Conservation (phyloP, 306 rosid species). For the Vigna radiata region DNA sequence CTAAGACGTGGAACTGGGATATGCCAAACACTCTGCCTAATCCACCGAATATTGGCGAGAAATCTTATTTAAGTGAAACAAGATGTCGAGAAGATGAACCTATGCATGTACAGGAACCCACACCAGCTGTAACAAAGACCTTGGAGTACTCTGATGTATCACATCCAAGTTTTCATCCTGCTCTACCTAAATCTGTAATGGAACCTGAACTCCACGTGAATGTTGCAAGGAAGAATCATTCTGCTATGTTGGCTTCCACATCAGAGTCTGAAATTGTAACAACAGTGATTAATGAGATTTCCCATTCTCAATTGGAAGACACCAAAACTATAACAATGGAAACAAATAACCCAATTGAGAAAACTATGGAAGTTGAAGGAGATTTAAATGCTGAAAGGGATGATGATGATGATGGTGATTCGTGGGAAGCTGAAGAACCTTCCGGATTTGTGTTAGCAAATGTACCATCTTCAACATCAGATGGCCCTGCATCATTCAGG, state of each 20-base stretch:
- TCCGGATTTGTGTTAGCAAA: conserved; percentile 53
- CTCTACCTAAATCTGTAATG: conserved; percentile 60
- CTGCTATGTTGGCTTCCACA: conserved; percentile 42
- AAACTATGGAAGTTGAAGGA: conserved; percentile 61
- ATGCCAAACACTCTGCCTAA: conserved; percentile 48
- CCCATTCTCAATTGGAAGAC: conserved; percentile 50
- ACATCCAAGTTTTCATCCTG: conserved; percentile 46
- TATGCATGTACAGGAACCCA: conserved; percentile 49
- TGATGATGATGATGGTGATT: conserved; percentile 78
- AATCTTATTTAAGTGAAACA: conserved; percentile 50
- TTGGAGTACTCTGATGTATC: conserved; percentile 57
- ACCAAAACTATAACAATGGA: conserved; percentile 44
- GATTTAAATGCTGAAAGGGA: conserved; percentile 66
- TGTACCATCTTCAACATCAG: conserved; percentile 58
- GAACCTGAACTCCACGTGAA: conserved; percentile 56
- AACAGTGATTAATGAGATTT: conserved; percentile 52
- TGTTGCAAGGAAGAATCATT: conserved; percentile 51
- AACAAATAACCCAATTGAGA: conserved; percentile 57
- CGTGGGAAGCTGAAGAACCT: conserved; percentile 80
- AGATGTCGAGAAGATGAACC: conserved; percentile 55
- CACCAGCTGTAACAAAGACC: conserved; percentile 45
- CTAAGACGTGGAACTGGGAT: conserved; percentile 63
- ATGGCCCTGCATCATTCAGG: conserved; percentile 91
- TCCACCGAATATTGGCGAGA: conserved; percentile 38
- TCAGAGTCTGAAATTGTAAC: conserved; percentile 56